phyloP scores from a whole-genome alignment of 108 stramenopile genomes.

The Nitzschia palea region DNA sequence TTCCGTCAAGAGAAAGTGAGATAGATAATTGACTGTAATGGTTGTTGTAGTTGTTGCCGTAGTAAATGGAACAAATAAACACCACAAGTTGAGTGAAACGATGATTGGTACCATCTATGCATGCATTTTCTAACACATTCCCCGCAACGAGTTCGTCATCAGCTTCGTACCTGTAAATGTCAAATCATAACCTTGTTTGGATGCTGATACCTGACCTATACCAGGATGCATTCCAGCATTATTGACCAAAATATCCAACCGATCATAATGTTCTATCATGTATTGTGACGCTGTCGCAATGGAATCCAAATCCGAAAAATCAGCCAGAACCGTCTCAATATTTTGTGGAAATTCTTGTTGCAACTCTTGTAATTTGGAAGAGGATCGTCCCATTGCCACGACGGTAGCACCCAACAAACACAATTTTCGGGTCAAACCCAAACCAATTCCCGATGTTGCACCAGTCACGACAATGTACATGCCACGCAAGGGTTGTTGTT shows the following conservation, averaged over 20 bases:
- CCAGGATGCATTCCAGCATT: constrained; percentile 58
- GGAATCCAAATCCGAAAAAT: constrained; percentile 48
- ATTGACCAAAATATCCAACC: constrained; percentile 52
- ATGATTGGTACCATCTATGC: no score
- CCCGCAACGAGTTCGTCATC: no score
- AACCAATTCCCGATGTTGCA: constrained; percentile 52
- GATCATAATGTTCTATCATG: constrained; percentile 30
- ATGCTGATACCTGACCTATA: background rate
- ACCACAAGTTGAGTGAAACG: no score
- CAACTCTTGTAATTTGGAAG: constrained; percentile 25
- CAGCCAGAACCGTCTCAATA: constrained; percentile 29
- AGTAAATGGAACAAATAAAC: no score
- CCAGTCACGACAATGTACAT: constrained; percentile 47
- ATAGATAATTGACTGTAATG: constrained; percentile 52
- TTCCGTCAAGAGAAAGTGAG: constrained; percentile 65
- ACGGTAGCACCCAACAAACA: constrained; percentile 47
- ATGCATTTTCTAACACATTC: no score
- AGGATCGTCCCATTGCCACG: constrained; percentile 45
- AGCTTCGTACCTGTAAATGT: constrained; percentile 28
- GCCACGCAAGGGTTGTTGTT: constrained; percentile 27
- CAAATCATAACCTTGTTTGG: constrained; percentile 35
- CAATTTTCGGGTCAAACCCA: constrained; percentile 21
- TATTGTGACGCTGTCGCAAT: constrained; percentile 45
- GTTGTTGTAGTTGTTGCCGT: background rate
- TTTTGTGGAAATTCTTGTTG: constrained; percentile 14